A percentile compares a stretch with the other conserved stretches of the same genome.
These are phyloP conservation scores for Trichaptum fuscoviolaceum DNA, from an alignment of 768 basidiomycete species.

Conservation along the genomic window DNA sequence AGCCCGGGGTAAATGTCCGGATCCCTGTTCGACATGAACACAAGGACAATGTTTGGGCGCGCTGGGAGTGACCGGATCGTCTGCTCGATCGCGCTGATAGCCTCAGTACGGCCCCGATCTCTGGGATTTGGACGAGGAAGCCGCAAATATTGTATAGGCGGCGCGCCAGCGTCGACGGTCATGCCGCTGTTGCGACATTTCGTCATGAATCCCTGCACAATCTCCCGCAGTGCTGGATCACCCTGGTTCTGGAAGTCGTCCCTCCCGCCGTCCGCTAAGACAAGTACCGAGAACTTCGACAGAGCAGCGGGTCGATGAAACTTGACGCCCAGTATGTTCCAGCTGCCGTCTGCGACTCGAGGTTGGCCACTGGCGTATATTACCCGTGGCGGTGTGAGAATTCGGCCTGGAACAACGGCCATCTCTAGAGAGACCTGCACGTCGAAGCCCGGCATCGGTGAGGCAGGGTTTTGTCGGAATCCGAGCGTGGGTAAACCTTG, in stretches of 20 bases:
- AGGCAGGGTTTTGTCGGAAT: constrained; percentile 31
- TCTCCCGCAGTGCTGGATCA: constrained; percentile 35
- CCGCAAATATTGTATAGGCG: constrained; percentile 31
- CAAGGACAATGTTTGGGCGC: constrained; percentile 59
- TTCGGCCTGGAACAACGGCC: constrained; percentile 58
- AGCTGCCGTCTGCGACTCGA: constrained; percentile 53
- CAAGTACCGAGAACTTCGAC: constrained; percentile 46
- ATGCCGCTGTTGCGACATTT: constrained; percentile 63
- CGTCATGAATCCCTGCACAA: constrained; percentile 47
- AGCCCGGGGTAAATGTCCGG: constrained; percentile 78
- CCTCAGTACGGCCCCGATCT: constrained; percentile 32
- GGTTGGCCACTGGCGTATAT: constrained; percentile 45
- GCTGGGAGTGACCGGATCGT: constrained; percentile 28
- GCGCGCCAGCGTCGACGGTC: constrained; percentile 31
- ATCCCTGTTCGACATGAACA: constrained; percentile 62
- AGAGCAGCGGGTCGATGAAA: constrained; percentile 55
- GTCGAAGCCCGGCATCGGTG: constrained; percentile 50
- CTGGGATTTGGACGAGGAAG: constrained; percentile 10
- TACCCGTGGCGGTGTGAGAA: constrained; percentile 54
- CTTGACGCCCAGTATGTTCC: constrained; percentile 73
- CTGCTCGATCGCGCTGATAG: constrained; percentile 37
- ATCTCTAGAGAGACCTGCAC: constrained; percentile 52
- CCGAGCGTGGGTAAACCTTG: constrained; percentile 57
- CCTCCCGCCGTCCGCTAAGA: constrained; percentile 46
- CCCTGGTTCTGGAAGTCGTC: constrained; percentile 33